Percentiles rank a stretch among this genome's conserved stretches.
These are phyloP conservation scores for Mycena venus DNA, from an alignment of 768 basidiomycete genomes.

Conservation along the genomic window DNA sequence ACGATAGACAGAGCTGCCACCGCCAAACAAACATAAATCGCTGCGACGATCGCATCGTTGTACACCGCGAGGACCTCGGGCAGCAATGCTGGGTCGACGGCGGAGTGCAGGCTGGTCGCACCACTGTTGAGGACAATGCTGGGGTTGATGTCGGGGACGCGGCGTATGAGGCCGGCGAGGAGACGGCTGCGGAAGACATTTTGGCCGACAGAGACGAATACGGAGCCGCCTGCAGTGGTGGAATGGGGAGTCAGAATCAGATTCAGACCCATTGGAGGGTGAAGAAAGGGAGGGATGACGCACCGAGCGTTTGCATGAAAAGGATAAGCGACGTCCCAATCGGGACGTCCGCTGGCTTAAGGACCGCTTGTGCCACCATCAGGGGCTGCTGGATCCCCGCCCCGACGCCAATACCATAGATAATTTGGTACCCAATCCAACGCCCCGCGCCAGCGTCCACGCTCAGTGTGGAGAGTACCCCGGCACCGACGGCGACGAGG, in stretches of 20 bases:
- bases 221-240: conserved; percentile 15
- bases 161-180: background rate
- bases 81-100: background rate
- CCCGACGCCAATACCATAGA: conserved; percentile 47
- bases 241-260: background rate
- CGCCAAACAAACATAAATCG: conserved; percentile 17
- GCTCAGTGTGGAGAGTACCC: conserved; percentile 48
- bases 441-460: conserved; percentile 32
- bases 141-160: conserved; percentile 14
- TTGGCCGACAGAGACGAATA: conserved; percentile 35
- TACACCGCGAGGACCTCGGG: conserved; percentile 11
- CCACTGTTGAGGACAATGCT: conserved; percentile 12
- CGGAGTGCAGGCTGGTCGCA: conserved; percentile 9
- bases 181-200: conserved; percentile 35
- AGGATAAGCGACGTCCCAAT: conserved; percentile 30
- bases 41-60: conserved; percentile 20
- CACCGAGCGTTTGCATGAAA: conserved; percentile 32
- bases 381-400: conserved; percentile 34
- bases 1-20: conserved; percentile 14
- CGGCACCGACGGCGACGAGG: conserved; percentile 49
- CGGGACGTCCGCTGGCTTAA: conserved; percentile 26
- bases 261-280: no score
- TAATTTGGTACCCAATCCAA: conserved; percentile 39
- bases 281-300: background rate
- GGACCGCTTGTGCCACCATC: conserved; percentile 31